phyloP scores from a whole-genome alignment of 805 yeast species.

The Candida morakotiae region DNA sequence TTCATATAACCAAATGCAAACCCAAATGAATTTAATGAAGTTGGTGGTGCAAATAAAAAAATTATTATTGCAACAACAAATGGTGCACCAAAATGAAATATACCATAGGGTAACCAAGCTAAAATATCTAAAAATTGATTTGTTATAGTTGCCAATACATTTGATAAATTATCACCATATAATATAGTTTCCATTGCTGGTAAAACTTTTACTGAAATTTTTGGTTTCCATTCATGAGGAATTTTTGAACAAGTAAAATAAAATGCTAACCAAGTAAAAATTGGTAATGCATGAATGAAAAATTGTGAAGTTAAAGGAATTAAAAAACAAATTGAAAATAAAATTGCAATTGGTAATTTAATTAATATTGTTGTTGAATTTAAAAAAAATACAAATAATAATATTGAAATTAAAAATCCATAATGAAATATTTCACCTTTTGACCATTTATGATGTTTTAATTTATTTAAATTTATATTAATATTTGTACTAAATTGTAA shows the following conservation, averaged over 20 bases:
- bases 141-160: slow-evolving; percentile 72
- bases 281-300: slow-evolving; percentile 77
- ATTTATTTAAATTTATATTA: slow-evolving; percentile 32
- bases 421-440: slow-evolving; percentile 49
- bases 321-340: slow-evolving; percentile 44
- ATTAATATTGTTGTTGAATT: slow-evolving; percentile 51
- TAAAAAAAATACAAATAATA: slow-evolving; percentile 54
- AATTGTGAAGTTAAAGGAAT: slow-evolving; percentile 82
- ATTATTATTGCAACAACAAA: slow-evolving; percentile 75
- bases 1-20: slow-evolving; percentile 96
- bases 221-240: slow-evolving; percentile 73
- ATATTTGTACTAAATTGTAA: slow-evolving; percentile 48
- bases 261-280: slow-evolving; percentile 79
- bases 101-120: slow-evolving; percentile 95
- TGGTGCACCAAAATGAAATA: slow-evolving; percentile 87
- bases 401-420: slow-evolving; percentile 47
- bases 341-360: slow-evolving; percentile 36
- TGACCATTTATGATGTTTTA: slow-evolving; percentile 41
- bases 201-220: slow-evolving; percentile 81
- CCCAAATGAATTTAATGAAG: slow-evolving; percentile 74
- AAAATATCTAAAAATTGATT: slow-evolving; percentile 66
- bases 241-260: slow-evolving; percentile 75
- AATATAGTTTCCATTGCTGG: slow-evolving; percentile 91
- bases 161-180: slow-evolving; percentile 86
- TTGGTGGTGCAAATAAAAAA: slow-evolving; percentile 90